Percentiles rank a stretch among this genome's conserved stretches.
Conservation (phyloP, 352 stramenopile species). For the Phytopythium kandeliae region DNA sequence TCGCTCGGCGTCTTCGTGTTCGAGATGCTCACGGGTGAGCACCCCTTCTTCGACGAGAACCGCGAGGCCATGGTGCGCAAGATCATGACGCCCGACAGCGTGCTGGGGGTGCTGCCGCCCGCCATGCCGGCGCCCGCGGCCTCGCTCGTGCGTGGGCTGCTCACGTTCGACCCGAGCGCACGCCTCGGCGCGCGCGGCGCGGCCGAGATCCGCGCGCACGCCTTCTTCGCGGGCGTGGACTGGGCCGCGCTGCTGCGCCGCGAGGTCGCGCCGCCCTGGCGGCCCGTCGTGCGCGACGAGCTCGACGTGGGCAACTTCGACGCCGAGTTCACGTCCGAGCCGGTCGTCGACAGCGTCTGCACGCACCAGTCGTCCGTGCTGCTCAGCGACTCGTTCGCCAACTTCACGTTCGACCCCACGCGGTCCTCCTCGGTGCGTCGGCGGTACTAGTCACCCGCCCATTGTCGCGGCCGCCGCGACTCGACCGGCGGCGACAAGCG, state of each 20-base stretch:
- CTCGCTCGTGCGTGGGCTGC: conserved; percentile 64
- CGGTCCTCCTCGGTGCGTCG: conserved; percentile 41
- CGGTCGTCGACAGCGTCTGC: conserved; percentile 69
- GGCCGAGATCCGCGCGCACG: conserved; percentile 70
- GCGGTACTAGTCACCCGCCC: too few relatives aligned
- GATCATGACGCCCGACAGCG: conserved; percentile 73
- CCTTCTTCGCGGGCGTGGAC: conserved; percentile 81
- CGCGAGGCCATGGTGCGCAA: conserved; percentile 83
- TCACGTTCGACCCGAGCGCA: conserved; percentile 68
- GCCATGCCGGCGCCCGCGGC: conserved; percentile 65
- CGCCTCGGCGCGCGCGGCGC: conserved; percentile 56
- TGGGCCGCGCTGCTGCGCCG: conserved; percentile 75
- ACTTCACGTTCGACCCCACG: conserved; percentile 76
- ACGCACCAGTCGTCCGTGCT: conserved; percentile 52
- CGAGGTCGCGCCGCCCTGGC: conserved; percentile 57
- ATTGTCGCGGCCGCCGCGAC: too few relatives aligned
- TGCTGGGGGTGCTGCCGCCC: conserved; percentile 52
- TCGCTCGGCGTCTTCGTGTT: conserved; percentile 87
- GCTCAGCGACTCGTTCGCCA: conserved; percentile 54
- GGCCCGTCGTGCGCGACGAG: conserved; percentile 57
- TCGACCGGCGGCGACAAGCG: too few relatives aligned
- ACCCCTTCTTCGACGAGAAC: conserved; percentile 88
- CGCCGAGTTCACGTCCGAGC: conserved; percentile 66
- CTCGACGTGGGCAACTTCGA: conserved; percentile 79
- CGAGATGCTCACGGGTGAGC: conserved; percentile 87